Evolutionary conservation across 768 basidiomycete species (phyloP), one percentile per base, ranked within the genome.

Genomic region (Russula dissimulans): DNA sequence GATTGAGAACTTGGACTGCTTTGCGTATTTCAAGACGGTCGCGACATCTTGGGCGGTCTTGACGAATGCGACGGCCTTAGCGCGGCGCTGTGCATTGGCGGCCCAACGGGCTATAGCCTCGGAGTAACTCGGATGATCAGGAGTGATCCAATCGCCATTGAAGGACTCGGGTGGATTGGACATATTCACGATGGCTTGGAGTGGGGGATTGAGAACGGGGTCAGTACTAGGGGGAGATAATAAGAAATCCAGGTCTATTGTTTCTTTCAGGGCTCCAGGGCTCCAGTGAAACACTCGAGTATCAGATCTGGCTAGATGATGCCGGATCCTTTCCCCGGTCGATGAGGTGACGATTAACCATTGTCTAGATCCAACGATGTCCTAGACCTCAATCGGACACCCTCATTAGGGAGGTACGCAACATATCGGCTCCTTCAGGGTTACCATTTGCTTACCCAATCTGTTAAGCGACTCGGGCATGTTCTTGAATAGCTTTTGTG

Each of bases 91-190:
- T 1, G 78, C 71, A 55, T 77, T 78, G 26, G 50, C 61, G 0
- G 79, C 75, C 79, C 80, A 82, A 18, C 80, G 74, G 5, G 69
- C 65, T 54, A 81, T 73, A 9, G 78, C 73, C 14, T 71, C 59
- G 3, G 65, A 61, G 65, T 80, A 81, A 34, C 67, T 70, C 3
- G 71, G 59, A 60, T 76, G 68, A 8, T 67, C 68, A 7, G 76
- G 70, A 0, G 72, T 72, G 55, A 81, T 66, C 45, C 79, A 60
- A 54, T 81, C 78, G 49, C 80, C 80, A 59, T 73, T 75, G 71
- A 79, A 72, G n/a, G 53, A 57, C 6, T 53, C 46, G 18, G 61
- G 51, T 48, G 15, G 17, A 10, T 17, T 36, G 10, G 34, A 36
- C 56, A 62, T 62, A 29, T 44, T 54, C 39, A 32, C 36, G 31